A percentile compares a stretch with the other conserved stretches of the same genome.
These are phyloP conservation scores for Neurospora sp. DNA, from an alignment of 2,329 filamentous ascomycete genomes.

Conservation along the genomic window DNA sequence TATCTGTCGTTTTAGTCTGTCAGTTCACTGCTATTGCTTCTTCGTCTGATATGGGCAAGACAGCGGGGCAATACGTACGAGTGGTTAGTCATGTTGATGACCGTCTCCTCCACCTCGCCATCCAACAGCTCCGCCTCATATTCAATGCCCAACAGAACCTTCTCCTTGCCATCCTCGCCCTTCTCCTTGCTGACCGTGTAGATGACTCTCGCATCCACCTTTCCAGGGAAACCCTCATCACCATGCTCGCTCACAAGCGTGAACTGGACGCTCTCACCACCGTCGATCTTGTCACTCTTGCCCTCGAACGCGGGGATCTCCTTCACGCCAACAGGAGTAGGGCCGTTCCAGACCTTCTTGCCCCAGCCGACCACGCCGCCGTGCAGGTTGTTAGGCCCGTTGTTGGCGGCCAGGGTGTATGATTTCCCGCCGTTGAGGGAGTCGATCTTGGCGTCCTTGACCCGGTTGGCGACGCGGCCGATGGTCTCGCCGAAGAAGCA, in stretches of 20 bases:
- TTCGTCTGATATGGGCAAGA: background rate
- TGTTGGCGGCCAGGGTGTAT: slow-evolving; percentile 65
- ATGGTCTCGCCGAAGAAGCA: slow-evolving; percentile 92
- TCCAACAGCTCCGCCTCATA: slow-evolving; percentile 73
- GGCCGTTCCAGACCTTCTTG: slow-evolving; percentile 67
- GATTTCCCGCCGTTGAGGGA: slow-evolving; percentile 57
- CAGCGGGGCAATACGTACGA: slow-evolving; percentile 44
- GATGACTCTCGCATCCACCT: slow-evolving; percentile 65
- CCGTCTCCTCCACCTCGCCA: slow-evolving; percentile 75
- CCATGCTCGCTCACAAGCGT: slow-evolving; percentile 62
- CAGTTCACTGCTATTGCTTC: background rate
- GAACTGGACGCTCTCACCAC: slow-evolving; percentile 59
- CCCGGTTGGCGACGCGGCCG: slow-evolving; percentile 74
- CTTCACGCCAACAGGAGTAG: slow-evolving; percentile 46
- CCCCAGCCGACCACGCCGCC: slow-evolving; percentile 71
- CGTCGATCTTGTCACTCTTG: slow-evolving; percentile 35
- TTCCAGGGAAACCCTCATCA: slow-evolving; percentile 85
- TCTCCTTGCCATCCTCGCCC: slow-evolving; percentile 46
- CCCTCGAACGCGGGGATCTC: slow-evolving; percentile 40
- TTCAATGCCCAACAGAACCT: slow-evolving; percentile 71
- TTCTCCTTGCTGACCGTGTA: slow-evolving; percentile 63
- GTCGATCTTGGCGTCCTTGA: slow-evolving; percentile 61
- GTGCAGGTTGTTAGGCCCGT: slow-evolving; percentile 68
- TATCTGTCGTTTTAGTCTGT: slow-evolving; percentile 32
- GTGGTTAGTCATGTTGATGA: slow-evolving; percentile 91